Percentiles rank a stretch among this genome's conserved stretches.
phyloP scores from a whole-genome alignment of 1,139 yeast genomes.

The Yamadazyma dendronema region DNA sequence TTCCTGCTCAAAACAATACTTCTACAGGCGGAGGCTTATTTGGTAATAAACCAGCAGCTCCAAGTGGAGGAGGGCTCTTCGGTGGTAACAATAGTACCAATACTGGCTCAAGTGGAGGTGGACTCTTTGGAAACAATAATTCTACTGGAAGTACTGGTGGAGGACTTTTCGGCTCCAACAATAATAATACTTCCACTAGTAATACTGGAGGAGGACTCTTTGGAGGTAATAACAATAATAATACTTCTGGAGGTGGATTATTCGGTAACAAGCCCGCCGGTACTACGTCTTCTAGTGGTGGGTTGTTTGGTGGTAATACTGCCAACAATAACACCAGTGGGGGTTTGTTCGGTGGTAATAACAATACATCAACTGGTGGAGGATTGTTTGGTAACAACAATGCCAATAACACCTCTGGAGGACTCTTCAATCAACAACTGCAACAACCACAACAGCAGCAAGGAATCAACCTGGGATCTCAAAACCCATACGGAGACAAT shows the following conservation, averaged over 20 bases:
- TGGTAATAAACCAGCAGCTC: constrained; percentile 9
- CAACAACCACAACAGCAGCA: constrained; percentile 12
- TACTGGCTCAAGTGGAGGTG: constrained; percentile 3
- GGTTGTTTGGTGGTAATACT: constrained; percentile 11
- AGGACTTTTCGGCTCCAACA: constrained; percentile 36
- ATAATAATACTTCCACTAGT: not conserved
- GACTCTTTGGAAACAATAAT: constrained; percentile 6
- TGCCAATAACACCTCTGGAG: constrained; percentile 22
- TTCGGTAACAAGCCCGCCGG: constrained; percentile 22
- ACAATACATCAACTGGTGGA: constrained; percentile 17
- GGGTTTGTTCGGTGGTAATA: constrained; percentile 12
- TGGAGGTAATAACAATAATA: constrained; percentile 22
- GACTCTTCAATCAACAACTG: constrained; percentile 36
- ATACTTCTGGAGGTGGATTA: constrained; percentile 26
- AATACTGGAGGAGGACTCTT: constrained; percentile 30
- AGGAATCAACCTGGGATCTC: constrained; percentile 44
- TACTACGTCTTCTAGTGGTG: constrained; percentile 9
- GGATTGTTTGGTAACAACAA: constrained; percentile 35
- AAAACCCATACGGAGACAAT: constrained; percentile 73
- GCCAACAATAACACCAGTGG: constrained; percentile 7
- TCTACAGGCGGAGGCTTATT: constrained; percentile 11
- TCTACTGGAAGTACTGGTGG: constrained; percentile 13
- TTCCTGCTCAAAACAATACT: constrained; percentile 6
- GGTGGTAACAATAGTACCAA: constrained; percentile 9
- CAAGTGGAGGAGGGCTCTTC: constrained; percentile 30